Base-by-base conservation (phyloP, 169 alveolate genomes). In the Cardiosporidium cionae region DNA sequence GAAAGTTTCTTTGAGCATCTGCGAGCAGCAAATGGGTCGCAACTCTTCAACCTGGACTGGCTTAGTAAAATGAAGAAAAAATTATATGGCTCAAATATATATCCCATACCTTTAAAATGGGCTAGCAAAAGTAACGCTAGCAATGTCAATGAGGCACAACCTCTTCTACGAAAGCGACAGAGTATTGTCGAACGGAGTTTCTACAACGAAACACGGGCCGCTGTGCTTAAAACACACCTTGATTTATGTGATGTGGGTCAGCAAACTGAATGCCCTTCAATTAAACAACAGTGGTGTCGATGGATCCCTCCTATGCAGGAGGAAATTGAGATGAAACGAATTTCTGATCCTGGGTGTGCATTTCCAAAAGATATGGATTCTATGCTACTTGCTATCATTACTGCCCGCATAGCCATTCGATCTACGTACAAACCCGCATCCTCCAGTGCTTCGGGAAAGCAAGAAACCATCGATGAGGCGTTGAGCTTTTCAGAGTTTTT, bases 371-470 rank as follows among this genome's bases (percentile, higher is more conserved):
- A 76, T 27, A 36, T 76, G 23, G 82, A 76, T 23, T 72, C 82
- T 28, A 33, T 66, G 3, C 34, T 76, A 35, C 68, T 76, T 0
- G 82, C 82, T 7, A 68, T 76, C 53, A 76, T 76, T 28, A 54
- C 82, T 16, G 77, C 82, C 16, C 64, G 74, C 31, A 76, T 77
- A 22, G 82, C 74, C 33, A 58, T 76, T 63, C 82, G 70, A 70
- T 68, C 54, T 33, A 36, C 44, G 36, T 65, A 68, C 66, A 65
- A 66, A 34, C 82, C 82, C 32, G 37, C 25, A 31, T 73, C 82
- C n/a, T 54, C 68, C 5, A 62, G 72, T 1, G 54, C 78, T 5
- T 37, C 68, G 32, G 72, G 69, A 52, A 72, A 72, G 16, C 67
- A 52, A 7, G 70, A 52, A 25, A n/a, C n/a, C n/a, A n/a, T n/a